Evolutionary conservation across 2,329 filamentous ascomycete species (phyloP).

Genomic region (Knufia petricola): DNA sequence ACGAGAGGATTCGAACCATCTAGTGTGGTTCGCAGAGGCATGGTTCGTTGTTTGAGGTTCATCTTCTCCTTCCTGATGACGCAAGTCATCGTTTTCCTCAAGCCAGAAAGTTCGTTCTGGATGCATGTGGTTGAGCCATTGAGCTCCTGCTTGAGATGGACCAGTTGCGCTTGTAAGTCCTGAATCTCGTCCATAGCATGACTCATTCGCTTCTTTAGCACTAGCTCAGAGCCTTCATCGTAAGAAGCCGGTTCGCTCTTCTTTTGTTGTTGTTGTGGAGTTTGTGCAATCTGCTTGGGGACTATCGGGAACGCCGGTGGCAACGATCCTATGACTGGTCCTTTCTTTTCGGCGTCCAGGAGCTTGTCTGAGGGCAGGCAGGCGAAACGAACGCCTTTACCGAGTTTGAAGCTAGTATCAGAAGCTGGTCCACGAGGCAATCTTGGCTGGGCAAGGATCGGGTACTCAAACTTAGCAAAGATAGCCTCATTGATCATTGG

Average conservation of each 20-base stretch:
- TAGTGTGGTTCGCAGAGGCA: not conserved
- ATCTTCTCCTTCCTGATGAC: slow-evolving; percentile 19
- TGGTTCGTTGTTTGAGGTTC: not conserved
- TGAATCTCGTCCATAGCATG: slow-evolving; percentile 21
- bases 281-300: not conserved
- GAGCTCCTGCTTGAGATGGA: slow-evolving; percentile 14
- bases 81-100: slow-evolving; percentile 18
- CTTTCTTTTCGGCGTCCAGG: not conserved
- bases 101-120: slow-evolving; percentile 15
- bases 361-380: not conserved
- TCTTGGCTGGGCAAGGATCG: not conserved
- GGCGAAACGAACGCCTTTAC: slow-evolving; percentile 5
- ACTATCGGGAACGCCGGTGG: not conserved
- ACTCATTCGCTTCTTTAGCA: slow-evolving; percentile 18
- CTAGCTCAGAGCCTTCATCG: slow-evolving; percentile 14
- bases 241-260: slow-evolving; percentile 15
- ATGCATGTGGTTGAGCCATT: slow-evolving; percentile 13
- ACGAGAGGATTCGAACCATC: not conserved
- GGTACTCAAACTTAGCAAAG: slow-evolving; percentile 8
- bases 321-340: slow-evolving; percentile 1
- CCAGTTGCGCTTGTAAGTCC: slow-evolving; percentile 17
- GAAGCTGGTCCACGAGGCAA: not conserved
- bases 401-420: slow-evolving; percentile 3
- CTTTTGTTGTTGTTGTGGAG: slow-evolving; percentile 9
- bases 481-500: slow-evolving; percentile 11